Percentiles rank a stretch among this genome's conserved stretches.
phyloP scores from a whole-genome alignment of 2,329 filamentous ascomycete species.

The Chaetomiaceae sp. region DNA sequence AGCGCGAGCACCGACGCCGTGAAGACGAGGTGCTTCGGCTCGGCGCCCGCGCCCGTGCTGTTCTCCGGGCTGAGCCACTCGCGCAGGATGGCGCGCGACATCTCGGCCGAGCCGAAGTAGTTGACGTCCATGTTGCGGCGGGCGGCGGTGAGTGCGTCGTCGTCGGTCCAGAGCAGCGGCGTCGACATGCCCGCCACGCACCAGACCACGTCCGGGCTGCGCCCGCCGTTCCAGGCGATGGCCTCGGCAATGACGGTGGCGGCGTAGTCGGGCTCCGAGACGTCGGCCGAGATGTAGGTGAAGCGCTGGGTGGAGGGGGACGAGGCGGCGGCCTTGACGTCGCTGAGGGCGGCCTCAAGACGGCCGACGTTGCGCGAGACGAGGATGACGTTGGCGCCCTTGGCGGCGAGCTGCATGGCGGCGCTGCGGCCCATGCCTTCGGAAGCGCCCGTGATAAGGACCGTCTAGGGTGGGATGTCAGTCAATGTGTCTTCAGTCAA shows the following conservation, averaged over 20 bases:
- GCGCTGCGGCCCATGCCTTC: slow-evolving; percentile 84
- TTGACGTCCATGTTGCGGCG: slow-evolving; percentile 86
- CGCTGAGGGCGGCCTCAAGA: slow-evolving; percentile 63
- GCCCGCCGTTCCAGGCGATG: slow-evolving; percentile 70
- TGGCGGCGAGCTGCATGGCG: slow-evolving; percentile 68
- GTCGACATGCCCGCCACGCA: slow-evolving; percentile 73
- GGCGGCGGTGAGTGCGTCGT: slow-evolving; percentile 62
- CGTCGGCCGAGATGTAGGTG: slow-evolving; percentile 77
- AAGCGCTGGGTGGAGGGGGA: slow-evolving; percentile 68
- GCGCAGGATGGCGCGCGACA: slow-evolving; percentile 72
- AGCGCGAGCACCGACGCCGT: slow-evolving; percentile 75
- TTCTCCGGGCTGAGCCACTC: slow-evolving; percentile 62
- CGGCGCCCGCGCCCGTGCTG: slow-evolving; percentile 36
- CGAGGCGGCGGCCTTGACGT: slow-evolving; percentile 63
- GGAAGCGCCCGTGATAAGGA: slow-evolving; percentile 85
- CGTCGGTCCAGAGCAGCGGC: slow-evolving; percentile 75
- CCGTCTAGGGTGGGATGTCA: slow-evolving; percentile 54
- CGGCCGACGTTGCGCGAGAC: slow-evolving; percentile 73
- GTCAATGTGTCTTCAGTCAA: not conserved
- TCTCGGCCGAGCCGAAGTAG: slow-evolving; percentile 81
- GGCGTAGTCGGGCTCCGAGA: slow-evolving; percentile 66
- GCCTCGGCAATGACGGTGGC: slow-evolving; percentile 65
- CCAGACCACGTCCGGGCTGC: slow-evolving; percentile 81
- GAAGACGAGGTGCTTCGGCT: slow-evolving; percentile 76
- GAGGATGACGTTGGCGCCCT: slow-evolving; percentile 82